Evolutionary conservation across 2,329 filamentous ascomycete species (phyloP).

Genomic region (Hymenoscyphus repandus): DNA sequence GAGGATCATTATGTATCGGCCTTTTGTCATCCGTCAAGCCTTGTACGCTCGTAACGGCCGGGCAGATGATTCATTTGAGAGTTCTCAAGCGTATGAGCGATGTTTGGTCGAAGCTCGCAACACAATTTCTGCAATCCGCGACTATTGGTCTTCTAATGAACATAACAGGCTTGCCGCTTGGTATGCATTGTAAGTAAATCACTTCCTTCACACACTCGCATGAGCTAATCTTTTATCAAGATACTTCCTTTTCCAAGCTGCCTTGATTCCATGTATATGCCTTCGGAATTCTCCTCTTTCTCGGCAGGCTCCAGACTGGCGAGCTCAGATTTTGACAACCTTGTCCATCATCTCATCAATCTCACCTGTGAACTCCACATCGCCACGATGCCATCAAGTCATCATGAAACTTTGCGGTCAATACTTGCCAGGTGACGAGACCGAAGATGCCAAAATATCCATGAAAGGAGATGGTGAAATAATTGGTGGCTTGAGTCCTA

Average conservation of each 20-base stretch:
- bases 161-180: not conserved
- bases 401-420: conserved; percentile 14
- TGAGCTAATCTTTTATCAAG: not conserved
- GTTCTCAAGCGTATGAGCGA: not conserved
- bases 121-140: not conserved
- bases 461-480: not conserved
- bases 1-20: not conserved
- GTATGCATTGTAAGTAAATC: not conserved
- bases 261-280: not conserved
- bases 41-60: not conserved
- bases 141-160: not conserved
- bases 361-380: conserved; percentile 10
- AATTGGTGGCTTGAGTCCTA: conserved; percentile 20
- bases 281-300: not conserved
- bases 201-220: not conserved
- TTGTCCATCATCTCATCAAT: conserved; percentile 13
- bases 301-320: not conserved
- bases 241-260: not conserved
- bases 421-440: conserved; percentile 4
- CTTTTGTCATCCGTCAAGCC: not conserved
- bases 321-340: conserved; percentile 7
- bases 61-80: not conserved
- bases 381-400: conserved; percentile 12
- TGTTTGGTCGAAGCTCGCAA: not conserved
- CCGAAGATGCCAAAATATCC: not conserved